Evolutionary conservation across 352 stramenopile genomes (phyloP), one percentile per base, ranked within the genome.

Genomic region (Phytophthora quininea): DNA sequence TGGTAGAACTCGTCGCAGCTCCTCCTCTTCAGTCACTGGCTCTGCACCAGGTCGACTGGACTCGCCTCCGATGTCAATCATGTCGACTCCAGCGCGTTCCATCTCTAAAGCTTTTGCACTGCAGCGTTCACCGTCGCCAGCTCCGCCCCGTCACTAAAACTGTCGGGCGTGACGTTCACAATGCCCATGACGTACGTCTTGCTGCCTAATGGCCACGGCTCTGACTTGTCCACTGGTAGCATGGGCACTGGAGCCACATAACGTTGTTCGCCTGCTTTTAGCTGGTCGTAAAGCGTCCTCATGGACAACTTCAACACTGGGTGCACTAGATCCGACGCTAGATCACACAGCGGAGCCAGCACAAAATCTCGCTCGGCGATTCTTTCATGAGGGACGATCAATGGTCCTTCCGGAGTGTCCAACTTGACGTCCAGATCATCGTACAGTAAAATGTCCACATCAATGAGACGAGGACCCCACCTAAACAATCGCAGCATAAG

Each of bases 1-100:
- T 1, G 97, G 97, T n/a, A 99, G 59, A 5, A 95, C 84, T 4
- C 98, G 84, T 11, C 66, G 54, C 2, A 99, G 74, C 69, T 99
- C 97, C 54, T 98, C 86, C 11, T 98, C 84, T 8, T 95, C 58
- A 0, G 74, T 74, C 42, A 99, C 86, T 12, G 89, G 61, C 9
- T 84, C 73, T 0, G 97, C 97, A n/a, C 95, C 95, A n/a, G 98
- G 98, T n/a, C 97, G 86, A 57, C 95, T 99, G 1, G 96, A 99
- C 80, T 99, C 97, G n/a, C 97, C 98, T 42, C 98, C 98, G 72
- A 99, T 96, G 74, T 99, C 98, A 40, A 99, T 85, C 52, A 99
- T 97, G 49, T 93, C 82, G 4, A 97, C 97, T 6, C 97, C 97
- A 49, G 96, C 67, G 7, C 73, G 61, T 45, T 90, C 84, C 90